Conservation (phyloP, 2,329 filamentous ascomycete genomes). For the Aureobasidium sp. region DNA sequence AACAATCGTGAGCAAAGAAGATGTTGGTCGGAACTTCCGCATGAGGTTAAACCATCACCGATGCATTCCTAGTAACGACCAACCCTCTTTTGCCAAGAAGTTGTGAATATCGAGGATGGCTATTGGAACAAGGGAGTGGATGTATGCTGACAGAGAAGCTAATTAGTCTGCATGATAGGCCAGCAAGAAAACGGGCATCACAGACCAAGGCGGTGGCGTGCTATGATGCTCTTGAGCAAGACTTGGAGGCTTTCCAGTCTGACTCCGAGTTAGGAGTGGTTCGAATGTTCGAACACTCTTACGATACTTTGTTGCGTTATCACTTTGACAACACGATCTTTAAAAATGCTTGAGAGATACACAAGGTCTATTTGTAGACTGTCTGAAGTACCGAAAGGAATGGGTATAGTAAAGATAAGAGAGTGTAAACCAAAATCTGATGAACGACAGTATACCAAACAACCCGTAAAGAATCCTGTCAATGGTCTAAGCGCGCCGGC, state of each 20-base stretch:
- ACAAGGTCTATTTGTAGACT: background rate
- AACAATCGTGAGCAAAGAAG: too few species aligned
- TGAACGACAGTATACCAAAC: background rate
- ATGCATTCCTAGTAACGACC: background rate
- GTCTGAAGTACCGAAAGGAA: background rate
- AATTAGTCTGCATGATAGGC: background rate
- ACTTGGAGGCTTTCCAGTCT: too few species aligned
- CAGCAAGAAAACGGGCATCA: background rate
- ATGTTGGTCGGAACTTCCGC: background rate
- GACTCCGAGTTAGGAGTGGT: too few species aligned
- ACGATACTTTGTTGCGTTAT: too few species aligned
- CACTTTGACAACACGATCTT: too few species aligned
- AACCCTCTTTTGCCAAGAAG: background rate
- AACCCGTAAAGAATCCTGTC: background rate
- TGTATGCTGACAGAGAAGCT: background rate
- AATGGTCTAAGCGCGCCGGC: background rate
- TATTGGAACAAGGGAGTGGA: background rate
- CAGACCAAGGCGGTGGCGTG: too few species aligned
- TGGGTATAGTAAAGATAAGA: background rate
- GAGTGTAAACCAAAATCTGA: background rate
- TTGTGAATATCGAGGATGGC: background rate
- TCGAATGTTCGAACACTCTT: too few species aligned
- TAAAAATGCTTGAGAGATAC: too few species aligned
- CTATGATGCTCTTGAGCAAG: too few species aligned
- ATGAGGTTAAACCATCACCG: background rate